phyloP scores from a whole-genome alignment of 176 grass and related monocot genomes.

The Canna indica region DNA sequence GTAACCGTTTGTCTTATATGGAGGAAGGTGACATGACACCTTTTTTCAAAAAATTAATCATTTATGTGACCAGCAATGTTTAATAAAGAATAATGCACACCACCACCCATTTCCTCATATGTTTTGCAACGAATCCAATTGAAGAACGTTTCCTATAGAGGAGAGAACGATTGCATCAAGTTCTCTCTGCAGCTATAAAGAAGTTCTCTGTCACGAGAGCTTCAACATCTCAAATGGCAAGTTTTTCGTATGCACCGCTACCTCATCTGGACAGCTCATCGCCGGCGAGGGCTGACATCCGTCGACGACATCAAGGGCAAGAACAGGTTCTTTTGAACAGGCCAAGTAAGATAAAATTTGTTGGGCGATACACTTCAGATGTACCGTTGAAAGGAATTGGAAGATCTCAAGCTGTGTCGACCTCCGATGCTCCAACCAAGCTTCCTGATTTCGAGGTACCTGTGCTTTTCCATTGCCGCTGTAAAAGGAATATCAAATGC shows the following conservation, averaged over 20 bases:
- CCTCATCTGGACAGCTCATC: not conserved
- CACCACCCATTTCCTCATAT: not conserved
- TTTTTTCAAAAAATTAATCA: not conserved
- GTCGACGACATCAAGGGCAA: no score
- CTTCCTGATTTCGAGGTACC: slow-evolving; percentile 3
- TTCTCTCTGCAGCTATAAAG: not conserved
- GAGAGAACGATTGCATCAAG: not conserved
- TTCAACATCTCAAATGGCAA: slow-evolving; percentile 3
- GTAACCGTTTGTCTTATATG: no score
- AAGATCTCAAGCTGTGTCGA: not conserved
- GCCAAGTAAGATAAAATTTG: not conserved
- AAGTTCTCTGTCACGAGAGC: not conserved
- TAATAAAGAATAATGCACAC: slow-evolving; percentile 3
- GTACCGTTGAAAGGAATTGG: not conserved
- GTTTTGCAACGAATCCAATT: not conserved
- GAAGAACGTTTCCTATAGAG: not conserved
- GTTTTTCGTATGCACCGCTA: not conserved
- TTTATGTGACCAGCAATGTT: not conserved
- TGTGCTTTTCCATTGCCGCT: not conserved
- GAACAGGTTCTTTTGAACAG: not conserved
- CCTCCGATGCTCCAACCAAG: not conserved
- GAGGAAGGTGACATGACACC: not conserved
- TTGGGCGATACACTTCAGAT: not conserved
- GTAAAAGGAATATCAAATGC: not conserved
- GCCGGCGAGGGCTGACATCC: not conserved